Conservation (phyloP, 2,329 filamentous ascomycete species). For the Penicillium glabrum region DNA sequence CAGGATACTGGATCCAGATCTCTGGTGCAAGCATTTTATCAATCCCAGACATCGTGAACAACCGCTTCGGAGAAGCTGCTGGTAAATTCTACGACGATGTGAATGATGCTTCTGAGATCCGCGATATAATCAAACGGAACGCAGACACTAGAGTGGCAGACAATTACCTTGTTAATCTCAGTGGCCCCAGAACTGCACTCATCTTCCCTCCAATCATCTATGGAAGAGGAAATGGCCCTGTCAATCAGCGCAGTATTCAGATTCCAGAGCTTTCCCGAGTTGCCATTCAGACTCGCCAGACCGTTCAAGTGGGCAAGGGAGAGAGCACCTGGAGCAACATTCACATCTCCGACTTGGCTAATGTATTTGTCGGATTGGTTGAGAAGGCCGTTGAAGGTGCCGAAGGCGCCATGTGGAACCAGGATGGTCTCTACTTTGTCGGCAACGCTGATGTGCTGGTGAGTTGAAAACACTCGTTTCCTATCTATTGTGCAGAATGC, state of each 20-base stretch:
- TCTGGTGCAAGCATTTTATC: conserved; percentile 41
- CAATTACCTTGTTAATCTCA: conserved; percentile 58
- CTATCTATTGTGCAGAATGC: background rate
- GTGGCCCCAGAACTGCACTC: conserved; percentile 56
- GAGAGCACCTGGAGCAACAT: conserved; percentile 60
- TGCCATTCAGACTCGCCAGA: conserved; percentile 49
- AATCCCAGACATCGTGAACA: conserved; percentile 33
- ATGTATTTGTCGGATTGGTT: conserved; percentile 53
- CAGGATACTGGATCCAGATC: conserved; percentile 40
- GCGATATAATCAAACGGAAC: conserved; percentile 32
- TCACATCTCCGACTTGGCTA: conserved; percentile 58
- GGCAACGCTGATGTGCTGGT: conserved; percentile 21
- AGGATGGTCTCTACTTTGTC: conserved; percentile 18
- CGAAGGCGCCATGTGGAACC: conserved; percentile 11
- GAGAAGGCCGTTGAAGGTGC: conserved; percentile 41
- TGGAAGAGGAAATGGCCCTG: conserved; percentile 51
- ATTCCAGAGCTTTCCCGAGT: conserved; percentile 46
- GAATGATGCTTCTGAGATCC: conserved; percentile 30
- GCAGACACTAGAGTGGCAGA: conserved; percentile 65
- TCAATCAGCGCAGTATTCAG: conserved; percentile 54
- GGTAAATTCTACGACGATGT: conserved; percentile 39
- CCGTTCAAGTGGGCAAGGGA: conserved; percentile 56
- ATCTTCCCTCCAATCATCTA: conserved; percentile 66
- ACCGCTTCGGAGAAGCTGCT: conserved; percentile 32
- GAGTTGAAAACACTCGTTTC: conserved; percentile 4